Conservation (phyloP, 192 early-diverging fungal genomes). For the Coemansia sp. region DNA sequence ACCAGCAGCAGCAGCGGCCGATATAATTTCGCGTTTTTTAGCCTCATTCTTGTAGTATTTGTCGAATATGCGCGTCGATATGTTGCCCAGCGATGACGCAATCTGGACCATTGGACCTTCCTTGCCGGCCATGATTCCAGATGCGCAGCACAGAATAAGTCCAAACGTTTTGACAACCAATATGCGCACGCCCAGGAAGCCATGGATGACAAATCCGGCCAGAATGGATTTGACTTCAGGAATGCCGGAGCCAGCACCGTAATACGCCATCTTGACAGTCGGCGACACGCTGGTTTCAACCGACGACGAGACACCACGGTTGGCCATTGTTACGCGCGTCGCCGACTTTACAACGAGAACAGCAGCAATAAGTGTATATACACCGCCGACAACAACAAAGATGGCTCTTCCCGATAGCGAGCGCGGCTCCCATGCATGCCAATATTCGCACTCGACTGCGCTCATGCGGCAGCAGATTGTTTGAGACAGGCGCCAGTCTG, state of each 20-base stretch:
- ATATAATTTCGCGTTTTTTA: conserved; percentile 89
- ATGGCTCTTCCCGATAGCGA: conserved; percentile 22
- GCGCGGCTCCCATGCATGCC: conserved; percentile 57
- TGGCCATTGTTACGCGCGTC: conserved; percentile 35
- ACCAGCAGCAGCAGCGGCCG: conserved; percentile 88
- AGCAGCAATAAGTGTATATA: conserved; percentile 62
- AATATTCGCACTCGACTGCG: conserved; percentile 60
- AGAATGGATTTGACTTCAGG: conserved; percentile 95
- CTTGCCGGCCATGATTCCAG: conserved; percentile 84
- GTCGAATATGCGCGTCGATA: conserved; percentile 79
- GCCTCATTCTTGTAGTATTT: conserved; percentile 94
- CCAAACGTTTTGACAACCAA: conserved; percentile 88
- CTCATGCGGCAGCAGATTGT: conserved; percentile 77
- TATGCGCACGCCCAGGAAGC: conserved; percentile 88
- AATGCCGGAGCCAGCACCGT: conserved; percentile 92
- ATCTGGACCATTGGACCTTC: conserved; percentile 96
- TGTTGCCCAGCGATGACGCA: conserved; percentile 85
- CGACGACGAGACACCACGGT: conserved; percentile 42
- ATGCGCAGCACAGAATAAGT: conserved; percentile 79
- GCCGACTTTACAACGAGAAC: conserved; percentile 62
- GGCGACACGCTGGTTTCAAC: conserved; percentile 51
- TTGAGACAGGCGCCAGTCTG: conserved; percentile 71
- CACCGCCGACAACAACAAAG: conserved; percentile 52
- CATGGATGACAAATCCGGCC: conserved; percentile 90
- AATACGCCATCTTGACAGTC: conserved; percentile 67